These are phyloP conservation scores for Rutstroemia sp. DNA, from an alignment of 2,329 filamentous ascomycete genomes.

Conservation along the genomic window DNA sequence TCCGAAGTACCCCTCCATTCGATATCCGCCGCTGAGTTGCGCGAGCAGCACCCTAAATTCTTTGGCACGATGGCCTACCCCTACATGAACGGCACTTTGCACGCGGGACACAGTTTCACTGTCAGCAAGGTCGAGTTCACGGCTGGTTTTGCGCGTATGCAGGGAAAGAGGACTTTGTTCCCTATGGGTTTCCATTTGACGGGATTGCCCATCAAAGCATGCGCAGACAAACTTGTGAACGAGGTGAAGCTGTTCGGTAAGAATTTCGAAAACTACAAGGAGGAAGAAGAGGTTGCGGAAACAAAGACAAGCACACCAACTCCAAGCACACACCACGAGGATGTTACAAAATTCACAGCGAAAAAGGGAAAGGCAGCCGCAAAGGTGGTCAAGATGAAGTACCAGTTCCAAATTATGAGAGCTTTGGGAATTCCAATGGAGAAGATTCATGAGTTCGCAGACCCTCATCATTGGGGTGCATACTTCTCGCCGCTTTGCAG, in stretches of 20 bases:
- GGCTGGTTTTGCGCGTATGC: conserved; percentile 79
- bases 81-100: conserved; percentile 83
- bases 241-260: conserved; percentile 86
- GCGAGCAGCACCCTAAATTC: conserved; percentile 81
- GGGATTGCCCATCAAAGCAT: conserved; percentile 97
- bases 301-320: conserved; percentile 44
- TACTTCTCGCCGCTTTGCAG: conserved; percentile 82
- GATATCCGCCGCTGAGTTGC: conserved; percentile 66
- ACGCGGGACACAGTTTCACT: conserved; percentile 89
- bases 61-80: conserved; percentile 73
- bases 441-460: conserved; percentile 89
- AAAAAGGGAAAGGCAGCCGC: conserved; percentile 89
- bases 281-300: conserved; percentile 48
- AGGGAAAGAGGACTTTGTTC: conserved; percentile 79
- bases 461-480: conserved; percentile 85
- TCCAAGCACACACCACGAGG: conserved; percentile 64
- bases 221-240: conserved; percentile 85
- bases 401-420: conserved; percentile 93
- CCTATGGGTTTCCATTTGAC: conserved; percentile 95
- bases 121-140: conserved; percentile 90
- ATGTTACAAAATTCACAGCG: conserved; percentile 83
- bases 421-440: conserved; percentile 79
- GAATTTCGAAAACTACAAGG: conserved; percentile 72
- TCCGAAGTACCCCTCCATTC: conserved; percentile 70
- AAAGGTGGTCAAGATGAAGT: conserved; percentile 90